phyloP scores from a whole-genome alignment of 768 basidiomycete species.

The Rhodotorula babjevae region DNA sequence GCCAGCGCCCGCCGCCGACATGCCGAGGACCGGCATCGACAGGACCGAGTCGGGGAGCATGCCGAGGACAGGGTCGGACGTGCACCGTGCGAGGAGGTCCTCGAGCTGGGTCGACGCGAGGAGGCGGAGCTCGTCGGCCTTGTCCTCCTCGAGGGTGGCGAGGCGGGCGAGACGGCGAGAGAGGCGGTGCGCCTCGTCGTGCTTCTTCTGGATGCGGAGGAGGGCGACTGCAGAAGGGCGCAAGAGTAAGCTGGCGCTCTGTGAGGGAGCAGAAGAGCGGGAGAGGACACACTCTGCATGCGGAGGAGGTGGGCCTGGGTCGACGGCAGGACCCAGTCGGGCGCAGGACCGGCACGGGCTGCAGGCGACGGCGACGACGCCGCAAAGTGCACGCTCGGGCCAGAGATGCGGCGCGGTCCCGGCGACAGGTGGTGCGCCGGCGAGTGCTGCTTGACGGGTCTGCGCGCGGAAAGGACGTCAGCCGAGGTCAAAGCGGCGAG shows the following conservation, averaged over 20 bases:
- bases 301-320: conserved; percentile 26
- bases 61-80: conserved; percentile 79
- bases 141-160: conserved; percentile 57
- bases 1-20: conserved; percentile 76
- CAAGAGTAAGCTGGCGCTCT: not conserved
- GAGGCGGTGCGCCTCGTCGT: conserved; percentile 46
- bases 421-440: conserved; percentile 14
- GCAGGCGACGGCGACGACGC: not conserved
- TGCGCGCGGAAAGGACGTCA: too few relatives aligned
- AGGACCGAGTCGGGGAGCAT: conserved; percentile 72
- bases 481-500: too few relatives aligned
- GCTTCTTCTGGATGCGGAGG: conserved; percentile 50
- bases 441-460: conserved; percentile 12
- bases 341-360: not conserved
- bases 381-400: conserved; percentile 2
- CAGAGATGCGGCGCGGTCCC: not conserved
- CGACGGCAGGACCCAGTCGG: conserved; percentile 19
- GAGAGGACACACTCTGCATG: conserved; percentile 13
- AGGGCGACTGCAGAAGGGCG: conserved; percentile 5
- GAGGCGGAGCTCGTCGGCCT: conserved; percentile 72
- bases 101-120: conserved; percentile 74
- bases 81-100: conserved; percentile 70
- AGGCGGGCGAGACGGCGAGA: conserved; percentile 54
- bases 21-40: conserved; percentile 71
- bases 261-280: conserved; percentile 54